Evolutionary conservation across 345 rosid species (phyloP).

Genomic region (Pseudoturritis turrita): DNA sequence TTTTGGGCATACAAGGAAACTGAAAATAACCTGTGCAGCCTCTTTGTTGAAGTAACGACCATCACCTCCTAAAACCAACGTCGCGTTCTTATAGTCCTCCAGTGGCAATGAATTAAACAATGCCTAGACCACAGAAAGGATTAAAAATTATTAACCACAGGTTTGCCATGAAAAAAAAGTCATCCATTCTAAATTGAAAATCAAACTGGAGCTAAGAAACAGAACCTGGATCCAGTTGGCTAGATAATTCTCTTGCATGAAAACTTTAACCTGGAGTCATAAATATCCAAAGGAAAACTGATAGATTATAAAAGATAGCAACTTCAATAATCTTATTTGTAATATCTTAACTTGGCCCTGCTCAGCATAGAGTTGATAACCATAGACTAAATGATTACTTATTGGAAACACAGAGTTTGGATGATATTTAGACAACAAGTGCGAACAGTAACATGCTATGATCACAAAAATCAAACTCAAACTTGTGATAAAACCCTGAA

Average conservation of each 20-base stretch:
- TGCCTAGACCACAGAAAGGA: slow-evolving; percentile 53
- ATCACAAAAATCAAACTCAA: too few species aligned
- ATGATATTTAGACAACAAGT: too few species aligned
- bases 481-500: too few species aligned
- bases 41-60: slow-evolving; percentile 84
- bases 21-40: slow-evolving; percentile 71
- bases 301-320: too few species aligned
- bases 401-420: too few species aligned
- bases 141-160: neutral
- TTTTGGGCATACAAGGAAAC: neutral
- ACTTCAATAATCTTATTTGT: too few species aligned
- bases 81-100: slow-evolving; percentile 71
- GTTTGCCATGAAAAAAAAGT: neutral
- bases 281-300: neutral
- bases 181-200: neutral
- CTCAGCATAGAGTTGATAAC: too few species aligned
- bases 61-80: slow-evolving; percentile 88
- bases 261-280: slow-evolving; percentile 67
- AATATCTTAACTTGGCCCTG: too few species aligned
- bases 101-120: slow-evolving; percentile 77
- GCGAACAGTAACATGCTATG: too few species aligned
- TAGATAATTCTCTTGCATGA: slow-evolving; percentile 79
- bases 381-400: too few species aligned
- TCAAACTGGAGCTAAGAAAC: neutral
- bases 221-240: slow-evolving; percentile 96